These are phyloP conservation scores for Syzygium aqueum DNA, from an alignment of 345 rosid species.

Conservation along the genomic window DNA sequence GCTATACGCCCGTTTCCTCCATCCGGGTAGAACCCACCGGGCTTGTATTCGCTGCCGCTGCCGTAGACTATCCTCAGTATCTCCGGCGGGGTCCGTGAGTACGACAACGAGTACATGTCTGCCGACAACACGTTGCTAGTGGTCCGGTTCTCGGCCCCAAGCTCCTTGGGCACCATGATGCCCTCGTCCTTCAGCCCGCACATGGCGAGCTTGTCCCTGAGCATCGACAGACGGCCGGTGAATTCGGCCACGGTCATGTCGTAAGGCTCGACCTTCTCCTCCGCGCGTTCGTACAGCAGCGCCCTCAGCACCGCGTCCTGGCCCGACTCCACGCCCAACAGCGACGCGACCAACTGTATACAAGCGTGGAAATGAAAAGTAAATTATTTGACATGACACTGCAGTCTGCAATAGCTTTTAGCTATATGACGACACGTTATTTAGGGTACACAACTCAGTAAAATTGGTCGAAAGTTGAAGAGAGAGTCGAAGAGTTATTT, in stretches of 20 bases:
- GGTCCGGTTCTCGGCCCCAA: constrained; percentile 31
- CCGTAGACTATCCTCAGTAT: constrained; percentile 25
- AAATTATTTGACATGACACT: neutral
- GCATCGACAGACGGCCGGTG: constrained; percentile 16
- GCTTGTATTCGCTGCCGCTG: constrained; percentile 12
- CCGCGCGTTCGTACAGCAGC: constrained; percentile 30
- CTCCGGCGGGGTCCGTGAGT: constrained; percentile 26
- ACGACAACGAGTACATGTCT: constrained; percentile 14
- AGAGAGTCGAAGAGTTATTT: neutral
- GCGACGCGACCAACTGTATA: constrained; percentile 37
- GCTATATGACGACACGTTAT: neutral
- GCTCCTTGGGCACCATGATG: constrained; percentile 19
- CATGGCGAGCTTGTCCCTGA: constrained; percentile 25
- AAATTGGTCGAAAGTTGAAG: neutral
- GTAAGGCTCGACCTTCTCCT: constrained; percentile 22
- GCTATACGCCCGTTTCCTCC: constrained; percentile 46
- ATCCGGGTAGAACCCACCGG: constrained; percentile 27
- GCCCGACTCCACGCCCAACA: constrained; percentile 58
- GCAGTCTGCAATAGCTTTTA: neutral
- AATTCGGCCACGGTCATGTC: constrained; percentile 25
- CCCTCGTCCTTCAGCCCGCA: constrained; percentile 55
- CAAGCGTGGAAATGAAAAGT: neutral
- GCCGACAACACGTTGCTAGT: constrained; percentile 28
- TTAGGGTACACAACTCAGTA: neutral
- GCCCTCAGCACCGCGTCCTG: constrained; percentile 64